phyloP scores from a whole-genome alignment of 108 stramenopile genomes.

The Schizochytrium sp. region DNA sequence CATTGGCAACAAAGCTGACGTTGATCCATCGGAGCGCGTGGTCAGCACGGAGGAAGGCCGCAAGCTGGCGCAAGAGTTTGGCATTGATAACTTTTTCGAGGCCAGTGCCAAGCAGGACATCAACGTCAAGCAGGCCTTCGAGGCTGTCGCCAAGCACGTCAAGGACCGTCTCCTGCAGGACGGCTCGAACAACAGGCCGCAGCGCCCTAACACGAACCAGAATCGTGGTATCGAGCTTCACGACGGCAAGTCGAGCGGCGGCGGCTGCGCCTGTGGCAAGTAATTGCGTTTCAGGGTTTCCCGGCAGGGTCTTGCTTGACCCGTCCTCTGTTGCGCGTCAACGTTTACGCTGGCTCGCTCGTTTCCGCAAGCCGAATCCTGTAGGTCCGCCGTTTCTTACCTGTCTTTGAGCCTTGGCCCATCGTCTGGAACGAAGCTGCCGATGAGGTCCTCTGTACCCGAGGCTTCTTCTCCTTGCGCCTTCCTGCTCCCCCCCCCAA shows the following conservation, averaged over 20 bases:
- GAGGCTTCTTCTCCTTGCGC: too few relatives aligned
- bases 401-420: too few relatives aligned
- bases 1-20: constrained; percentile 29
- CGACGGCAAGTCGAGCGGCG: not conserved
- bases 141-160: constrained; percentile 12
- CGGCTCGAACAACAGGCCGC: not conserved
- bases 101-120: constrained; percentile 34
- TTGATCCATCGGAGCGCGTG: constrained; percentile 64
- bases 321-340: too few relatives aligned
- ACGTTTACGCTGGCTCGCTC: too few relatives aligned
- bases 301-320: too few relatives aligned
- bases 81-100: constrained; percentile 33
- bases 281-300: not conserved
- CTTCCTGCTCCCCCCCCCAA: too few relatives aligned
- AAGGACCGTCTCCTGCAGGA: not conserved
- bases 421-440: too few relatives aligned
- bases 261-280: constrained; percentile 14
- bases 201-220: not conserved
- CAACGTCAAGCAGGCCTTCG: constrained; percentile 23
- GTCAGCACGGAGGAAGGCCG: constrained; percentile 83
- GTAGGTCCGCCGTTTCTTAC: too few relatives aligned
- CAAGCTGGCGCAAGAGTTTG: constrained; percentile 86
- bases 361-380: too few relatives aligned
- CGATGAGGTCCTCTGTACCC: too few relatives aligned
- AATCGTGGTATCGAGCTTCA: not conserved